Evolutionary conservation across 768 basidiomycete genomes (phyloP).

Genomic region (Russula sp.): DNA sequence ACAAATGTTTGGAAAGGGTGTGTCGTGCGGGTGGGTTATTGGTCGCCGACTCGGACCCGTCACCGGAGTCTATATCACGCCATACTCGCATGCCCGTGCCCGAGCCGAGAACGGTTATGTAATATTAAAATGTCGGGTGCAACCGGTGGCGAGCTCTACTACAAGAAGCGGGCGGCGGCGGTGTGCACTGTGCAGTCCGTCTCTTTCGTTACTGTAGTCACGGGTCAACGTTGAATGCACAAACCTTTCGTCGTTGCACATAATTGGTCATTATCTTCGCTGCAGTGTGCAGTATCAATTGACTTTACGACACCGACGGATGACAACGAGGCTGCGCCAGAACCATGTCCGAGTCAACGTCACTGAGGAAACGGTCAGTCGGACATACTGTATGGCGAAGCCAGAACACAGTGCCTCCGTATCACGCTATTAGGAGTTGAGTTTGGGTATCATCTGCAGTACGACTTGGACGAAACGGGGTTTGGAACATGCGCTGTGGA

Average conservation of each 20-base stretch:
- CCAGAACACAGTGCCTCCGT: too few relatives aligned
- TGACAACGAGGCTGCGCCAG: not conserved
- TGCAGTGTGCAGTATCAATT: not conserved
- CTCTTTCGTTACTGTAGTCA: not conserved
- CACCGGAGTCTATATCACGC: not conserved
- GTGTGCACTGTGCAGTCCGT: not conserved
- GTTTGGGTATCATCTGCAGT: not conserved
- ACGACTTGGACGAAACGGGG: not conserved
- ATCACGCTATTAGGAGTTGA: not conserved
- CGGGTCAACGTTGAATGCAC: not conserved
- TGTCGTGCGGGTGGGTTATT: not conserved
- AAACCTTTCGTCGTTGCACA: not conserved
- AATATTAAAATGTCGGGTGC: not conserved
- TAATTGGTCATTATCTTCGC: not conserved
- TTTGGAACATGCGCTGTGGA: not conserved
- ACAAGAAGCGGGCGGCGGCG: not conserved
- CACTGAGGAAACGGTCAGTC: not conserved
- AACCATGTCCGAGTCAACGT: not conserved
- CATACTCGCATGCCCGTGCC: too few relatives aligned
- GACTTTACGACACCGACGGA: not conserved
- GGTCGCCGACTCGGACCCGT: not conserved
- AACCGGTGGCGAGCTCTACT: not conserved
- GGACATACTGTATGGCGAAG: too few relatives aligned
- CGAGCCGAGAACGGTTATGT: not conserved
- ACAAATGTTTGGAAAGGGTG: not conserved